Evolutionary conservation across 305 asterid species (phyloP).

Genomic region (Nicotiana rustica): DNA sequence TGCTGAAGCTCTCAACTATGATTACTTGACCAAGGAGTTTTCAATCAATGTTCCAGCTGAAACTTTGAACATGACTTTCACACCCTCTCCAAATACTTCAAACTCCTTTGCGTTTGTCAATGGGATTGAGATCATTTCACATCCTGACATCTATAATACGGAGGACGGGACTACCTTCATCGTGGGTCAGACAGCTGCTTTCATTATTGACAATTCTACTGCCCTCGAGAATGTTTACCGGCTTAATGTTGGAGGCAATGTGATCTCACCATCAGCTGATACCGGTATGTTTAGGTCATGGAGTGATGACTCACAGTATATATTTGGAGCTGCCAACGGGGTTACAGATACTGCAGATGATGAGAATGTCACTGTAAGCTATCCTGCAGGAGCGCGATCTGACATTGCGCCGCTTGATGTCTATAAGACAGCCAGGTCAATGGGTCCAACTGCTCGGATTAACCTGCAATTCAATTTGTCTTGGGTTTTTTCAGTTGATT

Average conservation of each 20-base stretch:
- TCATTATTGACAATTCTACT: slow-evolving; percentile 60
- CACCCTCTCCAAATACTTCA: slow-evolving; percentile 55
- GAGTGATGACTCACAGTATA: slow-evolving; percentile 64
- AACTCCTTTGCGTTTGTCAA: slow-evolving; percentile 74
- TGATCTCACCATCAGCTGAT: slow-evolving; percentile 74
- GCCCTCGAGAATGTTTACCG: slow-evolving; percentile 77
- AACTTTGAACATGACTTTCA: slow-evolving; percentile 63
- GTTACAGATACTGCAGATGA: slow-evolving; percentile 65
- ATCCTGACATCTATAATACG: slow-evolving; percentile 77
- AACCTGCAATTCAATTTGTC: slow-evolving; percentile 71
- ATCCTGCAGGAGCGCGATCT: slow-evolving; percentile 53
- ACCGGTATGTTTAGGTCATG: slow-evolving; percentile 82
- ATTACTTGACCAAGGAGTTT: slow-evolving; percentile 75
- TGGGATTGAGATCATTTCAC: slow-evolving; percentile 83
- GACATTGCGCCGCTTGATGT: slow-evolving; percentile 80
- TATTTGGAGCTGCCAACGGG: slow-evolving; percentile 65
- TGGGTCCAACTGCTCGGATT: slow-evolving; percentile 74
- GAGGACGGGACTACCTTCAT: slow-evolving; percentile 47
- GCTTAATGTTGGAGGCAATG: slow-evolving; percentile 88
- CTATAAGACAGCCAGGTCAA: slow-evolving; percentile 68
- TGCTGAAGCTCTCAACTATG: slow-evolving; percentile 67
- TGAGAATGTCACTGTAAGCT: slow-evolving; percentile 56
- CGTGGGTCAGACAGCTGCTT: slow-evolving; percentile 48
- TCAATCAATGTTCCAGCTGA: slow-evolving; percentile 62
- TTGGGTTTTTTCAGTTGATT: slow-evolving; percentile 71